phyloP scores from a whole-genome alignment of 768 basidiomycete genomes.

The Tylopilus felleus region DNA sequence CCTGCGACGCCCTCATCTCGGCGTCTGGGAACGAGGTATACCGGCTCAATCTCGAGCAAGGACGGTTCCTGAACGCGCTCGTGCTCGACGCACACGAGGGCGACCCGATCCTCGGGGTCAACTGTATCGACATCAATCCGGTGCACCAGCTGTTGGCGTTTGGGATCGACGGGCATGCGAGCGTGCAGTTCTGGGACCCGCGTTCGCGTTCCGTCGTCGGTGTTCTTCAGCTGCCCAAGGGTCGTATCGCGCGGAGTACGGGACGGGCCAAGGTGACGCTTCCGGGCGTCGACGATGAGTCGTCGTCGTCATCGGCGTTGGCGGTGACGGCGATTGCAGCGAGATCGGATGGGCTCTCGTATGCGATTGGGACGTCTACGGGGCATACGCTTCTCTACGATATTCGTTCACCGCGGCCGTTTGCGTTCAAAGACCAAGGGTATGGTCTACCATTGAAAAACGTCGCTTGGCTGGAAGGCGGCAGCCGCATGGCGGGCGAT shows the following conservation, averaged over 20 bases:
- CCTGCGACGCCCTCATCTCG: slow-evolving; percentile 84
- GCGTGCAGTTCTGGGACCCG: slow-evolving; percentile 96
- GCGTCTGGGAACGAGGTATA: slow-evolving; percentile 87
- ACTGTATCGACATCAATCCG: slow-evolving; percentile 88
- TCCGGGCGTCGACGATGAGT: slow-evolving; percentile 34
- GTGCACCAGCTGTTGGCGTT: slow-evolving; percentile 89
- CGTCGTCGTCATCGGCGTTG: slow-evolving; percentile 34
- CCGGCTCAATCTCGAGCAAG: slow-evolving; percentile 93
- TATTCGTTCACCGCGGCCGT: slow-evolving; percentile 78
- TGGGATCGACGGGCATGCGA: slow-evolving; percentile 82
- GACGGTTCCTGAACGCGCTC: slow-evolving; percentile 85
- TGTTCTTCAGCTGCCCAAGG: slow-evolving; percentile 55
- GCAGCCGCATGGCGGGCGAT: slow-evolving; percentile 77
- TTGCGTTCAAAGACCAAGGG: slow-evolving; percentile 93
- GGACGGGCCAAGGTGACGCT: slow-evolving; percentile 29
- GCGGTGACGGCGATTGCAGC: slow-evolving; percentile 83
- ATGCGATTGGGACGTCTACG: slow-evolving; percentile 92
- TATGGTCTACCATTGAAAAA: slow-evolving; percentile 88
- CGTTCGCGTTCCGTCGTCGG: slow-evolving; percentile 78
- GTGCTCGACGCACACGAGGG: slow-evolving; percentile 49
- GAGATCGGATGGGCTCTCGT: slow-evolving; percentile 83
- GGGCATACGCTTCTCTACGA: slow-evolving; percentile 96
- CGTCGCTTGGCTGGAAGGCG: slow-evolving; percentile 88
- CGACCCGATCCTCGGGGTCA: slow-evolving; percentile 75
- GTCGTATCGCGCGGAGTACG: slow-evolving; percentile 45